phyloP scores from a whole-genome alignment of 169 alveolate species.

The Plasmodium fragile region DNA sequence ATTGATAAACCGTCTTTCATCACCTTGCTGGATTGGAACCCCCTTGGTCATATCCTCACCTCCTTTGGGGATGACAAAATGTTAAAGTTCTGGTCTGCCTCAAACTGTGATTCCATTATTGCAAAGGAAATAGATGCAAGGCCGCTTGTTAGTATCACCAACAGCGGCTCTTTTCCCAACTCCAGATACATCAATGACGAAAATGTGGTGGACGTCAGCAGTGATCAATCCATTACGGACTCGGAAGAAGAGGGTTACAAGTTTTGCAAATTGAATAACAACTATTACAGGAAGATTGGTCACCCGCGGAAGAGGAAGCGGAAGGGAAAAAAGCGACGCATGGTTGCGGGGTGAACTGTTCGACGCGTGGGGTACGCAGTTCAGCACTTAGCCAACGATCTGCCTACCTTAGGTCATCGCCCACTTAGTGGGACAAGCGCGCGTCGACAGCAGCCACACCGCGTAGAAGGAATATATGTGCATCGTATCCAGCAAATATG shows the following conservation, averaged over 20 bases:
- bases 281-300: slow-evolving; percentile 37
- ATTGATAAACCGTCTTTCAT: slow-evolving; percentile 82
- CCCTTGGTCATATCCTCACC: slow-evolving; percentile 91
- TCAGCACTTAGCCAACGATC: not conserved
- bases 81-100: slow-evolving; percentile 87
- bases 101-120: slow-evolving; percentile 80
- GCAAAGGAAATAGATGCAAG: slow-evolving; percentile 77
- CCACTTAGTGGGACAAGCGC: not conserved
- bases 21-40: slow-evolving; percentile 90
- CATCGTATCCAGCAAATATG: not conserved
- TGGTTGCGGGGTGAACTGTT: not conserved
- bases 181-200: slow-evolving; percentile 78
- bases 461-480: not conserved
- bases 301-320: not conserved
- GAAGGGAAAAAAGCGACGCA: not conserved
- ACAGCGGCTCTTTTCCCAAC: slow-evolving; percentile 77
- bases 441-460: not conserved
- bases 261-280: slow-evolving; percentile 22
- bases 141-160: slow-evolving; percentile 40
- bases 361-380: not conserved
- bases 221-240: slow-evolving; percentile 63
- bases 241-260: slow-evolving; percentile 49
- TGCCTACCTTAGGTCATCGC: not conserved
- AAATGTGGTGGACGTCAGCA: slow-evolving; percentile 78
- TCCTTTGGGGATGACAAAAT: slow-evolving; percentile 89